Conservation (phyloP, 139 green algal species). For the Tetraselmis chui region DNA sequence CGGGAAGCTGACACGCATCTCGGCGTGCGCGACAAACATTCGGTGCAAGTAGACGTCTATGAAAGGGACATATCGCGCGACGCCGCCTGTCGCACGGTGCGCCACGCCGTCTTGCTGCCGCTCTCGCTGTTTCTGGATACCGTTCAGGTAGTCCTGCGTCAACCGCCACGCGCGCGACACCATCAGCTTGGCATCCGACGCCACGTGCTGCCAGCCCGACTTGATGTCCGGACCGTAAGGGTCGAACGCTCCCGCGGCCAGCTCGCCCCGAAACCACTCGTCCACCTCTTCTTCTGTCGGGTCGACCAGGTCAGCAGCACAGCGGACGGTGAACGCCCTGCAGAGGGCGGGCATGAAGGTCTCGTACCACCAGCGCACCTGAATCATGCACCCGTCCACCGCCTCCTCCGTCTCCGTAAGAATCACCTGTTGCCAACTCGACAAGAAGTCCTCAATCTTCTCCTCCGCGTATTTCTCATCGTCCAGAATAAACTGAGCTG, state of each 20-base stretch:
- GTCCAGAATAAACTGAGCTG: neutral
- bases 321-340: neutral
- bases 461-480: neutral
- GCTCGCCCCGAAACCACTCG: neutral
- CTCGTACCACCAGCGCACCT: neutral
- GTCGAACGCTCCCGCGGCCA: neutral
- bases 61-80: constrained; percentile 1
- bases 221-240: neutral
- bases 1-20: constrained; percentile 7
- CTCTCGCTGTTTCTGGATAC: constrained; percentile 7
- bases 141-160: constrained; percentile 7
- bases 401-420: neutral
- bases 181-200: neutral
- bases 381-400: neutral
- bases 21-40: neutral
- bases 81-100: neutral
- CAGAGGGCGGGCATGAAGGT: neutral
- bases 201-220: neutral
- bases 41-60: constrained; percentile 7
- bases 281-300: neutral
- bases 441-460: neutral
- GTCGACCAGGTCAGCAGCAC: neutral
- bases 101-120: neutral
- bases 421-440: neutral
- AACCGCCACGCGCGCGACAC: constrained; percentile 2